Percentiles rank a stretch among this genome's conserved stretches.
Conservation (phyloP, 768 basidiomycete genomes). For the Leccinum arenicola region DNA sequence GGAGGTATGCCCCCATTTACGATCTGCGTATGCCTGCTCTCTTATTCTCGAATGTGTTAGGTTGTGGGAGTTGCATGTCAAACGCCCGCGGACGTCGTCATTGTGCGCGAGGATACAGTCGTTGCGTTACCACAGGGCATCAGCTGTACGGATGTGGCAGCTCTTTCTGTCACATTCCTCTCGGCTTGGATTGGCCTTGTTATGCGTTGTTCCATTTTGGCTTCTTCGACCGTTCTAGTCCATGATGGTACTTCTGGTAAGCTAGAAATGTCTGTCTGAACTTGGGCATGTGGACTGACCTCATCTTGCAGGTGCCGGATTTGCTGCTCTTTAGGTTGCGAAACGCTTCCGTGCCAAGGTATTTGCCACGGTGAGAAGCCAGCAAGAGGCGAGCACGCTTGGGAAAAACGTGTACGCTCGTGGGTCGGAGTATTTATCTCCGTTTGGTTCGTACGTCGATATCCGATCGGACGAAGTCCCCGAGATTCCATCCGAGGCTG, state of each 20-base stretch:
- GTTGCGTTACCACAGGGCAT: too few species aligned
- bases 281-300: background rate
- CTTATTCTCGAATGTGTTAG: too few species aligned
- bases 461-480: constrained; percentile 14
- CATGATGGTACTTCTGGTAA: constrained; percentile 29
- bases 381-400: constrained; percentile 13
- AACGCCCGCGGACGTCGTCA: too few species aligned
- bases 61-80: too few species aligned
- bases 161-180: too few species aligned
- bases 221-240: constrained; percentile 24
- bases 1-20: too few species aligned
- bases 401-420: constrained; percentile 14
- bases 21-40: too few species aligned
- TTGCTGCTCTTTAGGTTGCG: constrained; percentile 26
- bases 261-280: too few species aligned
- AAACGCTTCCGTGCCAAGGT: constrained; percentile 20
- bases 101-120: too few species aligned
- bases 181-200: constrained; percentile 27
- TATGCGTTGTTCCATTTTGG: constrained; percentile 14
- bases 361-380: constrained; percentile 20
- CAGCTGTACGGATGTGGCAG: too few species aligned
- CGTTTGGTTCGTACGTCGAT: constrained; percentile 27
- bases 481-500: constrained; percentile 17
- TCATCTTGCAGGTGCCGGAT: constrained; percentile 19
- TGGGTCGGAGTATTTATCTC: constrained; percentile 21